Conservation (phyloP, 371 early-diverging fungal species). For the Mortierella sp. region DNA sequence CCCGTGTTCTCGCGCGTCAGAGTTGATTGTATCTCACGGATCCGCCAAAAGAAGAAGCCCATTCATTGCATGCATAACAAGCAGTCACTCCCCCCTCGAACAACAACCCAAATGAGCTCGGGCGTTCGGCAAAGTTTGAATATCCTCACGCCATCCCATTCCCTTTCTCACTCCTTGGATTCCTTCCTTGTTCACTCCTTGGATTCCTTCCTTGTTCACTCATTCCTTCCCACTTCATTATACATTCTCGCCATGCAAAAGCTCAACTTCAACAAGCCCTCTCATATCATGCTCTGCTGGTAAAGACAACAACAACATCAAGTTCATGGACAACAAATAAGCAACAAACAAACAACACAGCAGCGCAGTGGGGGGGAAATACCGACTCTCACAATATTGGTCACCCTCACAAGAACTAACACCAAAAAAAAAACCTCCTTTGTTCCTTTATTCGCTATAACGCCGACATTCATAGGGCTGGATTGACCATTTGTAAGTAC, state of each 20-base stretch:
- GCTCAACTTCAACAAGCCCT: constrained; percentile 52
- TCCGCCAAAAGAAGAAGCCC: constrained; percentile 6
- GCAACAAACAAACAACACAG: not conserved
- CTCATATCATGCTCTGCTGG: constrained; percentile 56
- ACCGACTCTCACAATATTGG: not conserved
- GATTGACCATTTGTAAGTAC: constrained; percentile 34
- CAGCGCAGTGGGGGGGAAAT: no score
- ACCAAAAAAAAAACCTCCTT: not conserved
- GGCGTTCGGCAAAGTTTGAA: not conserved
- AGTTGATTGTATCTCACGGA: not conserved
- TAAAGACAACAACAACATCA: constrained; percentile 14
- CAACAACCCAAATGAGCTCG: not conserved
- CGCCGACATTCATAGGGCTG: not conserved
- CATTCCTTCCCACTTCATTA: not conserved
- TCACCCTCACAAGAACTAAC: not conserved
- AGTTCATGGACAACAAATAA: not conserved
- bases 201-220: not conserved
- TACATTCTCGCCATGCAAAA: constrained; percentile 20
- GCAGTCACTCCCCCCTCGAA: not conserved
- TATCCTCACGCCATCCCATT: constrained; percentile 6
- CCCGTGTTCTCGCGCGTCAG: not conserved
- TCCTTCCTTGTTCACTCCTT: not conserved
- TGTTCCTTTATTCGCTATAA: not conserved
- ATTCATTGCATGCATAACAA: not conserved
- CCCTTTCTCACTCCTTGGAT: not conserved